These are phyloP conservation scores for Simplicillium aogashimaense DNA, from an alignment of 2,329 filamentous ascomycete genomes.

Conservation along the genomic window DNA sequence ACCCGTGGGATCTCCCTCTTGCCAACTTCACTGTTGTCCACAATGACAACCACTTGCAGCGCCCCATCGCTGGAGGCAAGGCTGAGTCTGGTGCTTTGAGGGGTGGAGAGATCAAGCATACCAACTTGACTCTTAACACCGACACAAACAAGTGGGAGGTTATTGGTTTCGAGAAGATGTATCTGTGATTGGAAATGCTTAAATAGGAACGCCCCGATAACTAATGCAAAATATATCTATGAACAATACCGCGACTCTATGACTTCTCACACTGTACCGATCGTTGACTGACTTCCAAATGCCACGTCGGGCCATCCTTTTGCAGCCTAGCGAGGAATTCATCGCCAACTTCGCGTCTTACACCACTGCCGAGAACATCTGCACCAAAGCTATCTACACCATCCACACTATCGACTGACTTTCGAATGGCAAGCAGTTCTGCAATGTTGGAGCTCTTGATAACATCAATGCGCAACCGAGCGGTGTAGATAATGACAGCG, in stretches of 20 bases:
- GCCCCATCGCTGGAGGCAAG: conserved; percentile 28
- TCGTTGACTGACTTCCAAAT: neutral
- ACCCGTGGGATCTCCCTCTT: conserved; percentile 53
- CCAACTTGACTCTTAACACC: conserved; percentile 40
- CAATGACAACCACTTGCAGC: conserved; percentile 47
- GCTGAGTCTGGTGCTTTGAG: conserved; percentile 47
- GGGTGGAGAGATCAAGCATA: conserved; percentile 28
- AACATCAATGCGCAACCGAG: conserved; percentile 6
- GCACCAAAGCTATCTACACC: too few relatives aligned
- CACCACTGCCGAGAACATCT: too few relatives aligned
- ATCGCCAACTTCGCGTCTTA: too few relatives aligned
- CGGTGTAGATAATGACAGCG: conserved; percentile 5
- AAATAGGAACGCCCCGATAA: too few relatives aligned
- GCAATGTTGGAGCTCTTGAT: conserved; percentile 9
- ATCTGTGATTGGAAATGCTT: conserved; percentile 1
- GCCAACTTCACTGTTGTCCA: conserved; percentile 60
- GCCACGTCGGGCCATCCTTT: too few relatives aligned
- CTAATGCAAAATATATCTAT: too few relatives aligned
- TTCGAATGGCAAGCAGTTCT: conserved; percentile 5
- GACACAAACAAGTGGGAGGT: conserved; percentile 14
- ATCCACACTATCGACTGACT: too few relatives aligned
- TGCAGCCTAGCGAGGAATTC: too few relatives aligned
- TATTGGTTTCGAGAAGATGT: conserved; percentile 15
- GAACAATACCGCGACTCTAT: too few relatives aligned
- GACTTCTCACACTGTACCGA: neutral